Conservation (phyloP, 2,329 filamentous ascomycete species). For the Aspergillus amoenus region DNA sequence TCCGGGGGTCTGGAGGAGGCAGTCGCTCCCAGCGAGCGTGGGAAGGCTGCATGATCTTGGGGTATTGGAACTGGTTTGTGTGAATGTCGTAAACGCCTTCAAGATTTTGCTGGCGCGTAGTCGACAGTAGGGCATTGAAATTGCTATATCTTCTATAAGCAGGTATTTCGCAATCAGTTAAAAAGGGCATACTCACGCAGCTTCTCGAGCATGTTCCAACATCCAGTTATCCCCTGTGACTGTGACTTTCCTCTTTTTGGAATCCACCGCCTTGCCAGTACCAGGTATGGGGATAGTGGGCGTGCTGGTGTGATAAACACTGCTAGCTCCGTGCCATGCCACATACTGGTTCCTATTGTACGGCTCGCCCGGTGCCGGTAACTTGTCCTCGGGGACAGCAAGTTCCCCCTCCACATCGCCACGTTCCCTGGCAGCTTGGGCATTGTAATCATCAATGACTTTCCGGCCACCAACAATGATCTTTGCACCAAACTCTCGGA, state of each 20-base stretch:
- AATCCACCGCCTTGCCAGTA: conserved; percentile 69
- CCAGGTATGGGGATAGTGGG: conserved; percentile 70
- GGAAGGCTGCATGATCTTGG: conserved; percentile 83
- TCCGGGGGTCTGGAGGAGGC: conserved; percentile 41
- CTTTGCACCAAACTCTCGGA: conserved; percentile 90
- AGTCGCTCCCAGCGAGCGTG: conserved; percentile 80
- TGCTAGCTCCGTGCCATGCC: conserved; percentile 95
- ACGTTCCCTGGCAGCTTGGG: conserved; percentile 69
- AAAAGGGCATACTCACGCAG: conserved; percentile 63
- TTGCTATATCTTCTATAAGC: conserved; percentile 53
- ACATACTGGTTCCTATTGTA: conserved; percentile 99
- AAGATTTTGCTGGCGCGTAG: conserved; percentile 66
- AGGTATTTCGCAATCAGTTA: not conserved
- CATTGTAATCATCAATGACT: conserved; percentile 87
- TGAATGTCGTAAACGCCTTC: conserved; percentile 88
- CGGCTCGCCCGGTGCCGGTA: conserved; percentile 72
- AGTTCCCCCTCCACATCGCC: conserved; percentile 85
- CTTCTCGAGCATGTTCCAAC: conserved; percentile 86
- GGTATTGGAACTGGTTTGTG: conserved; percentile 88
- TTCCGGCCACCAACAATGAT: conserved; percentile 90
- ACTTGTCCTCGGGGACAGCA: conserved; percentile 82
- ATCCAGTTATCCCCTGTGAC: conserved; percentile 97
- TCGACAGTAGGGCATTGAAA: conserved; percentile 76
- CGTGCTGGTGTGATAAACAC: conserved; percentile 83
- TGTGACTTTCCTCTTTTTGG: conserved; percentile 80